phyloP scores from a whole-genome alignment of 2,329 filamentous ascomycete species.

The Botrytis galanthina region DNA sequence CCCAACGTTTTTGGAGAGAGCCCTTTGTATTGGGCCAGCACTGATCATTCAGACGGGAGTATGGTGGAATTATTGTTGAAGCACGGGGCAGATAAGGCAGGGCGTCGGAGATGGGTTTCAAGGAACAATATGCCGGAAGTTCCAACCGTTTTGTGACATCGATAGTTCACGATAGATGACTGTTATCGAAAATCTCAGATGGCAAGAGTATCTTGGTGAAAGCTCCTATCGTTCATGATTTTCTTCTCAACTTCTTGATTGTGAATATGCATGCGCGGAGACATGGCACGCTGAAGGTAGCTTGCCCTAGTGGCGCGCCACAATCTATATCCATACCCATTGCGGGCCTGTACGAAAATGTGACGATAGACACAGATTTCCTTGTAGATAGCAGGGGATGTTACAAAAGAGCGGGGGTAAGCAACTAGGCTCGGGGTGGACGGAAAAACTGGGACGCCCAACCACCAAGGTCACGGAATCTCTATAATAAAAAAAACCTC shows the following conservation, averaged over 20 bases:
- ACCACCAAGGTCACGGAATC: neutral
- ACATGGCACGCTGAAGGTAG: neutral
- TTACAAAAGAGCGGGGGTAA: neutral
- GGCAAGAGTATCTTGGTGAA: neutral
- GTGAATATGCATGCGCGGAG: neutral
- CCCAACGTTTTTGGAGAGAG: slow-evolving; percentile 22
- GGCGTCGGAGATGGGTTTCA: neutral
- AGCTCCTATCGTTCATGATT: neutral
- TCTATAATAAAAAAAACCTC: neutral
- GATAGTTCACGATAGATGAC: neutral
- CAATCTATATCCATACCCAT: neutral
- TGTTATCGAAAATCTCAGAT: neutral
- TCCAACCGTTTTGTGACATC: neutral
- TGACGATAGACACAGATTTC: neutral
- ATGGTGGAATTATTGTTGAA: slow-evolving; percentile 26
- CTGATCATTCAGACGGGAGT: slow-evolving; percentile 2
- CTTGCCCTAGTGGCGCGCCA: neutral
- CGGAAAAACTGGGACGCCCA: neutral
- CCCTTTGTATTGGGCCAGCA: slow-evolving; percentile 26
- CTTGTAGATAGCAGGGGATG: neutral
- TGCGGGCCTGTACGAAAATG: neutral
- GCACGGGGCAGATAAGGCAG: slow-evolving; percentile 22
- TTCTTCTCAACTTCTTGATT: neutral
- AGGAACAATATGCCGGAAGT: neutral
- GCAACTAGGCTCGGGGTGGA: neutral